Percentiles rank a stretch among this genome's conserved stretches.
These are phyloP conservation scores for Penicillium sp. DNA, from an alignment of 2,329 filamentous ascomycete species.

Conservation along the genomic window DNA sequence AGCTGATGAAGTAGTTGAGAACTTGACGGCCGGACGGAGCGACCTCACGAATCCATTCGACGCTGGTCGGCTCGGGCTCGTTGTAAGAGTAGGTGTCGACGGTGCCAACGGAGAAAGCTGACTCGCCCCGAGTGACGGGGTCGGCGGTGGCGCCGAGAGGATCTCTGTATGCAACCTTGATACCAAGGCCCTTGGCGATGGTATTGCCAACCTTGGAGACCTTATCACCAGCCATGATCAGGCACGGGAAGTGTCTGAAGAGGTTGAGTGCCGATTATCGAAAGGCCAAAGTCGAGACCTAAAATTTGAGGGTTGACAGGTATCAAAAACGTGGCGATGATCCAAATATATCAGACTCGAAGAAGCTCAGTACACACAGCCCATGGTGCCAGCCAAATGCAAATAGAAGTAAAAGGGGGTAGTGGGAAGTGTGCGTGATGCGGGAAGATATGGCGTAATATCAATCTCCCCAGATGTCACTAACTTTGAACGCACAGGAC, in stretches of 20 bases:
- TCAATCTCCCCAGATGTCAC: conserved; percentile 20
- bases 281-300: background rate
- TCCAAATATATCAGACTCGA: conserved; percentile 10
- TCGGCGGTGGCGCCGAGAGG: conserved; percentile 54
- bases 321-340: conserved; percentile 12
- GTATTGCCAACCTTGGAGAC: conserved; percentile 64
- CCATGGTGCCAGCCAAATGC: background rate
- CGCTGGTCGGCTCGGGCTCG: conserved; percentile 73
- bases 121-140: conserved; percentile 72
- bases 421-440: conserved; percentile 22
- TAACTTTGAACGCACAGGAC: background rate
- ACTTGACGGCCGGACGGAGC: conserved; percentile 59
- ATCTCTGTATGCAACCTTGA: conserved; percentile 72
- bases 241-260: background rate
- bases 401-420: background rate
- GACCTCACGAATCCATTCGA: conserved; percentile 68
- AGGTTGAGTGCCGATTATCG: background rate
- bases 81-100: conserved; percentile 78
- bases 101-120: conserved; percentile 69
- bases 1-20: conserved; percentile 60
- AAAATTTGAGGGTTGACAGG: background rate
- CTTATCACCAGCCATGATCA: conserved; percentile 35
- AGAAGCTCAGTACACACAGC: background rate
- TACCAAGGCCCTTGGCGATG: conserved; percentile 76
- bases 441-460: conserved; percentile 25